Base-by-base conservation (phyloP, 1,284 basidiomycete genomes). In the Stygiomarasmius scandens region DNA sequence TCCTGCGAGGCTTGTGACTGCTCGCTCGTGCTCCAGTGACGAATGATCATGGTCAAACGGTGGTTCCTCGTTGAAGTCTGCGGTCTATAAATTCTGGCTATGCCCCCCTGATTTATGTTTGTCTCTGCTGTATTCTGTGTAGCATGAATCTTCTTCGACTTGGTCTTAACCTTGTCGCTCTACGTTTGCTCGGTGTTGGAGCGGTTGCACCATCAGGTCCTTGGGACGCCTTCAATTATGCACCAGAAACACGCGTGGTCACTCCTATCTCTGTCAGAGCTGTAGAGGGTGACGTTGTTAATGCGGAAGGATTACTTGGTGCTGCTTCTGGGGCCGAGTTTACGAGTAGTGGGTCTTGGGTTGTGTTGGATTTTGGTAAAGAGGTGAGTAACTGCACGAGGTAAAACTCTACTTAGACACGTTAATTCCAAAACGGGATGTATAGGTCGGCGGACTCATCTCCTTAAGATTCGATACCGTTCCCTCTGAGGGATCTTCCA, bases 171-270 rank as follows among this genome's bases (percentile, higher is more conserved):
- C 10, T 20, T 44, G 14, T 29, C 38, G 10, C 36, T 45, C 10
- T n/a, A 12, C 8, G 23, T 25, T 22, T 11, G 24, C 5, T 34
- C 24, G 12, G 19, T 46, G 23, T 44, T 25, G 46, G 63, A 56
- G 8, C 46, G 63, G 8, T n/a, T n/a, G 76, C 78, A 0, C 79
- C 77, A 1, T 53, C 60, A 24, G 79, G 78, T 2, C 70, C 74
- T 11, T 81, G 78, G 79, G 77, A 79, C 55, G 60, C 62, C 5
- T 80, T 81, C 66, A 80, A 80, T 53, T 74, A 66, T 46, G 77
- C 78, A 0, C 79, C 77, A 2, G 63, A 58, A 27, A 72, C 77
- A 1, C 75, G 71, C 56, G 74, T 72, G 0, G 76, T 80, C 1
- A 73, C 74, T 32, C 74, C 78, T 0, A 61, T 67, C 0, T 63